Percentiles rank a stretch among this genome's conserved stretches.
These are phyloP conservation scores for Aspergillus alliaceus DNA, from an alignment of 2,329 filamentous ascomycete genomes.

Conservation along the genomic window DNA sequence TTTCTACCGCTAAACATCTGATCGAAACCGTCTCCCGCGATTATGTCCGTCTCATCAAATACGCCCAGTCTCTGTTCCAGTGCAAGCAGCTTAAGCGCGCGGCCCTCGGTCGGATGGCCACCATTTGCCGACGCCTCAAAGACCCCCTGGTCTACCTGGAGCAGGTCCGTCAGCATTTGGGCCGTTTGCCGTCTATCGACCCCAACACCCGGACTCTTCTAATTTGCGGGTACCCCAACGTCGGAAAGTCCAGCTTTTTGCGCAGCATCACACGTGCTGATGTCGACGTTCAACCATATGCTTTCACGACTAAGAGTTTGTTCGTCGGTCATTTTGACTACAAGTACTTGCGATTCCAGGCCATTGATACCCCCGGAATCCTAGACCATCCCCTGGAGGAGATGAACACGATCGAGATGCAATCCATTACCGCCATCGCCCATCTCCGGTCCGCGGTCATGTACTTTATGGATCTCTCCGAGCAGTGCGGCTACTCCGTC, in stretches of 20 bases:
- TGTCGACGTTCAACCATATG: slow-evolving; percentile 96
- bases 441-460: slow-evolving; percentile 92
- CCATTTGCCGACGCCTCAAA: slow-evolving; percentile 90
- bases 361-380: slow-evolving; percentile 98
- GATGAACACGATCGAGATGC: slow-evolving; percentile 99
- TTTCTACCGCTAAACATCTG: slow-evolving; percentile 92
- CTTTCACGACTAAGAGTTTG: slow-evolving; percentile 95
- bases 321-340: slow-evolving; percentile 98
- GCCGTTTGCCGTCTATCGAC: slow-evolving; percentile 96
- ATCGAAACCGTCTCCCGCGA: slow-evolving; percentile 96
- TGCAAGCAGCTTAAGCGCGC: slow-evolving; percentile 99
- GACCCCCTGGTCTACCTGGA: slow-evolving; percentile 94
- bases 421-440: slow-evolving; percentile 95
- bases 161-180: slow-evolving; percentile 94
- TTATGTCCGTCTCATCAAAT: slow-evolving; percentile 94
- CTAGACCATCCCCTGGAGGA: slow-evolving; percentile 96
- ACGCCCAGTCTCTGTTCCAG: slow-evolving; percentile 94
- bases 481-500: slow-evolving; percentile 95
- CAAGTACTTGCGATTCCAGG: slow-evolving; percentile 87
- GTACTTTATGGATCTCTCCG: slow-evolving; percentile 97
- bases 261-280: slow-evolving; percentile 90
- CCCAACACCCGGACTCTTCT: slow-evolving; percentile 94
- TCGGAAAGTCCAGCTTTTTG: slow-evolving; percentile 95
- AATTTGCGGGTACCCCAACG: slow-evolving; percentile 97
- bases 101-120: slow-evolving; percentile 96